Base-by-base conservation (phyloP, 1,284 basidiomycete species). In the Heliocybe sulcata region DNA sequence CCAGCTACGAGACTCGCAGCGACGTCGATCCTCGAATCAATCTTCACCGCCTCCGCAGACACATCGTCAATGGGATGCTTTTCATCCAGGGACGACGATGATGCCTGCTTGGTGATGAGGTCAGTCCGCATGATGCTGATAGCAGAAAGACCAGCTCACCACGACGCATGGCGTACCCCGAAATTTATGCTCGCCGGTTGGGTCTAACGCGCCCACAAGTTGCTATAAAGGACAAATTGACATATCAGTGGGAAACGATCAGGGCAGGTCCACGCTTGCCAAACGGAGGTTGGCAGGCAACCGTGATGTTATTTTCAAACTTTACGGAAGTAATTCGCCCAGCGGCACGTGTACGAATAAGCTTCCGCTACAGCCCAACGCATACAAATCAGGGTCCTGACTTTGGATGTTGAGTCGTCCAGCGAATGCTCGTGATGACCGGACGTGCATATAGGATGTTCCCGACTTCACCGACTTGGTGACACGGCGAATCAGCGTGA, bases 1-100 rank as follows among this genome's bases (percentile, higher is more conserved):
- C 61, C 63, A 3, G 61, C 53, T 31, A 61, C 56, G 22, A 65
- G 50, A 2, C 51, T 57, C 19, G 62, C 58, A 23, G 59, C 60
- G 54, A 64, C 64, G 54, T 65, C 64, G 51, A 64, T 58, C 11
- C 29, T 19, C 16, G 49, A 51, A 20, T 51, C 49, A 20, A 19
- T 19, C 12, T 51, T 51, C 20, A 51, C 49, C 10, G 27, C 49
- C 49, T 51, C 49, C 20, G 9, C 16, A 12, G 22, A 23, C 22
- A 12, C 49, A 31, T 51, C 49, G 9, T n/a, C 20, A 26, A 31
- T 6, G 12, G 49, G 25, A 12, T n/a, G 23, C 49, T 51, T 51
- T 25, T 51, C 49, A 20, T 51, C 27, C 49, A 51, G 27, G 8
- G 49, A 12, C 49, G 33, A 35, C 33, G 33, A 9, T 35, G 33